Percentiles rank a stretch among this genome's conserved stretches.
Conservation (phyloP, 2,329 filamentous ascomycete species). For the Tolypocladium nubicola region DNA sequence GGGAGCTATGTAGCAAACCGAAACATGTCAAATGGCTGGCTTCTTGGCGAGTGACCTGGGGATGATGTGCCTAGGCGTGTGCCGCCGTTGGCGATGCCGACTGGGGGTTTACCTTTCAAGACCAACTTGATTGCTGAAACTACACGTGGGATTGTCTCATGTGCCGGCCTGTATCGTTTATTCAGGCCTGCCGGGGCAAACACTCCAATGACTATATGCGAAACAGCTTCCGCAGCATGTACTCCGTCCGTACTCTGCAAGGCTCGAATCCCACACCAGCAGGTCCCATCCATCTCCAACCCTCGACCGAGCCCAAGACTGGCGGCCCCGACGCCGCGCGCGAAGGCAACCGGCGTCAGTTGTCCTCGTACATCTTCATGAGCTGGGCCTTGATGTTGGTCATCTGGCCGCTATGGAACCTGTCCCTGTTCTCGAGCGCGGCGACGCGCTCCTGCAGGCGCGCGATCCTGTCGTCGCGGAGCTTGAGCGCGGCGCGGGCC, state of each 20-base stretch:
- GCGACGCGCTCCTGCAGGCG: constrained; percentile 24
- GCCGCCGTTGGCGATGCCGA: background rate
- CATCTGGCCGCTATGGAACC: constrained; percentile 19
- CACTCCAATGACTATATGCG: background rate
- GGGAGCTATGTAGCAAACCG: background rate
- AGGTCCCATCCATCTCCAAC: background rate
- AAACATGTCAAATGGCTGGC: background rate
- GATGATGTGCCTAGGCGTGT: background rate
- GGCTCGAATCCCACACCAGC: background rate
- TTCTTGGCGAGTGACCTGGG: background rate
- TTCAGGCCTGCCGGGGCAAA: background rate
- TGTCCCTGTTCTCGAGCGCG: constrained; percentile 27
- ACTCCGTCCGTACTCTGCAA: too few relatives aligned
- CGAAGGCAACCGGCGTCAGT: constrained; percentile 8
- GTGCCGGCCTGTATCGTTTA: background rate
- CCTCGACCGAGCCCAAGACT: background rate
- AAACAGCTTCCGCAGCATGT: background rate
- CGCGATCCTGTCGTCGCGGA: constrained; percentile 42
- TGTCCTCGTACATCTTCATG: constrained; percentile 25
- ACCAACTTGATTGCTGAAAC: background rate
- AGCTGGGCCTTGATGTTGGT: constrained; percentile 26
- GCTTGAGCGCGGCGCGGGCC: constrained; percentile 48
- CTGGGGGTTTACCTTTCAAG: background rate
- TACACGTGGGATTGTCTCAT: background rate
- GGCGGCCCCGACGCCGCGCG: background rate